Base-by-base conservation (phyloP, 495 filamentous ascomycete species). In the Penicillium flavigenum region DNA sequence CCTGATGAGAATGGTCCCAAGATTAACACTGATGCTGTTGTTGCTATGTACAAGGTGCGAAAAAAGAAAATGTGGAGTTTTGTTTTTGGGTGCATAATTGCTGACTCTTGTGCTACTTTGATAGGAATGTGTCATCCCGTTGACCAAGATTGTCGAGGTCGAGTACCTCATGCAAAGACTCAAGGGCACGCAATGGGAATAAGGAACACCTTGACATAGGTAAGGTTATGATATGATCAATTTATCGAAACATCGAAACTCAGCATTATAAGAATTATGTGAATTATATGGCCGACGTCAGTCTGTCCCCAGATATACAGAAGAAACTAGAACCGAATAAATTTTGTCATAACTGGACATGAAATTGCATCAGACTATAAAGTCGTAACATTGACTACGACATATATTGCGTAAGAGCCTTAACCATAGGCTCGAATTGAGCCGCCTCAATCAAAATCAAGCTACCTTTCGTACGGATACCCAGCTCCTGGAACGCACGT, bases 71-170 rank as follows among this genome's bases (percentile, higher is more conserved):
- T 46, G 5, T 36, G 9, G 22, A n/a, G n/a, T 32, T 16, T 6
- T 14, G 20, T 36, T 32, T 58, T 59, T 56, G 20, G 24, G 26
- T 31, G 41, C 6, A 34, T 24, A 22, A 51, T 52, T n/a, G 36
- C 57, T 69, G 22, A 60, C 41, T 54, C 16, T 12, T 64, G 71
- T 54, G 72, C 50, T 50, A 38, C 20, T 19, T 11, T 10, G n/a
- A n/a, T 54, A 86, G 83, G 86, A 96, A 68, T 90, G 87, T 71
- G 92, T 99, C 52, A 99, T 99, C 56, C 95, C 95, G 2, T 72
- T 98, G 68, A 99, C 95, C 26, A 99, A 98, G 72, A 86, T 92
- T 58, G 92, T 99, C 29, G 95, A 99, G 77, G 89, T 98, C 19
- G 92, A 98, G 65, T 99, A 99, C 64, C 79, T 99, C 42, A 95